Percentiles rank a stretch among this genome's conserved stretches.
Conservation (phyloP, 805 yeast genomes). For the Candida saitoana region DNA sequence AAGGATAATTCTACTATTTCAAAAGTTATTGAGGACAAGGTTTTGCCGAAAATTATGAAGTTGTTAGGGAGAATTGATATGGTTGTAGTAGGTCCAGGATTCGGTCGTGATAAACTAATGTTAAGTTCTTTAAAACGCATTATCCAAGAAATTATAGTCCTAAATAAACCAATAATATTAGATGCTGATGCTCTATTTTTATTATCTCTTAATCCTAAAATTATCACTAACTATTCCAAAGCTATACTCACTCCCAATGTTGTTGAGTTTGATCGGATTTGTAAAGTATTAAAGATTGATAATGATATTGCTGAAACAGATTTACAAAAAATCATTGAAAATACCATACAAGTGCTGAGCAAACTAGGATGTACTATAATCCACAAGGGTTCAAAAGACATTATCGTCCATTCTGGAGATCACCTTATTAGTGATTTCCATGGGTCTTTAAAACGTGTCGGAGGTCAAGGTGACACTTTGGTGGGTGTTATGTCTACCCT, state of each 20-base stretch:
- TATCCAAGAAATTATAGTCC: conserved; percentile 51
- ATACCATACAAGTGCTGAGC: conserved; percentile 43
- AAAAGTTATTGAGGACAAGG: conserved; percentile 34
- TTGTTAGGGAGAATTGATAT: conserved; percentile 70
- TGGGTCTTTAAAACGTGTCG: conserved; percentile 80
- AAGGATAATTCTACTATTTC: conserved; percentile 20
- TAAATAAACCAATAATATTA: conserved; percentile 66
- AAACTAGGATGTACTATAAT: conserved; percentile 55
- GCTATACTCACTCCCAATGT: conserved; percentile 88
- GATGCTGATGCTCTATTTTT: conserved; percentile 89
- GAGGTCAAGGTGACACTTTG: conserved; percentile 95
- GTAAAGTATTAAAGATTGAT: conserved; percentile 42
- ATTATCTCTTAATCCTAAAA: conserved; percentile 51
- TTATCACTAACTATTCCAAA: conserved; percentile 51
- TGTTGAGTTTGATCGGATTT: conserved; percentile 72
- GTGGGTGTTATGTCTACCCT: conserved; percentile 83
- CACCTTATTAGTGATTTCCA: conserved; percentile 39
- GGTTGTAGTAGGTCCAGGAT: conserved; percentile 88
- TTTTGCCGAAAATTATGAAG: conserved; percentile 52
- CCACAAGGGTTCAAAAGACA: conserved; percentile 68
- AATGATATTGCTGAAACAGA: conserved; percentile 19
- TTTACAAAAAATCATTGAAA: conserved; percentile 18
- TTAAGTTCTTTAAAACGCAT: conserved; percentile 54
- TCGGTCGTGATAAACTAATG: conserved; percentile 79
- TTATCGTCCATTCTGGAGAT: conserved; percentile 46